Evolutionary conservation across 2,329 filamentous ascomycete species (phyloP).

Genomic region (Fusarium globosum): DNA sequence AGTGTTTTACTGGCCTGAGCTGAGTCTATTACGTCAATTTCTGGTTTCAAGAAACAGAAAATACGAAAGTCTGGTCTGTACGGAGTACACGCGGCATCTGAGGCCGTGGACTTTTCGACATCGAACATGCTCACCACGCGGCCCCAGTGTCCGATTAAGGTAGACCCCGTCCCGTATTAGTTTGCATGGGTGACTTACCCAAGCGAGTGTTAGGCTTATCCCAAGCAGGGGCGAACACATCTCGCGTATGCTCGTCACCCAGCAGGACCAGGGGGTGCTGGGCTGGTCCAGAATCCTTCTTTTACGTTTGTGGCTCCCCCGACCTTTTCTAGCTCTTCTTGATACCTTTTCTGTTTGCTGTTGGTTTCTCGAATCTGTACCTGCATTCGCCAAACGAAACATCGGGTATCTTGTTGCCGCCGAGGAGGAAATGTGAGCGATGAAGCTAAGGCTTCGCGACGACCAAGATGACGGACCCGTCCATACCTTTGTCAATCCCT

Average conservation of each 20-base stretch:
- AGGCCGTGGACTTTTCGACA: neutral
- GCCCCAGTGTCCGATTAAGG: conserved; percentile 26
- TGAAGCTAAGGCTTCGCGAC: conserved; percentile 40
- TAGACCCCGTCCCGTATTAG: conserved; percentile 9
- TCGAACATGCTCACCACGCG: neutral
- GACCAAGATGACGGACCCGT: conserved; percentile 38
- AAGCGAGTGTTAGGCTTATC: conserved; percentile 1
- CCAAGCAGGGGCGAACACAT: neutral
- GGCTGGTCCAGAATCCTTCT: conserved; percentile 14
- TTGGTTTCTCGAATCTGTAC: neutral
- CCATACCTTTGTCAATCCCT: conserved; percentile 46
- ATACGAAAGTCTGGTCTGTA: neutral
- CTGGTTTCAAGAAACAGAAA: neutral
- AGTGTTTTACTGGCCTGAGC: neutral
- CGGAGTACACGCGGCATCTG: neutral
- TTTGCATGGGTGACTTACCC: neutral
- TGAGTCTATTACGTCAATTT: neutral
- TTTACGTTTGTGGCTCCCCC: conserved; percentile 24
- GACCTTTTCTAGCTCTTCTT: neutral
- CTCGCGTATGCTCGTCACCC: conserved; percentile 1
- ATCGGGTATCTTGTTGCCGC: neutral
- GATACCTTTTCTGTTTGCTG: conserved; percentile 6
- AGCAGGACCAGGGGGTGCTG: conserved; percentile 2
- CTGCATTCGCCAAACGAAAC: conserved; percentile 10
- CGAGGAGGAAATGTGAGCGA: conserved; percentile 33